Conservation (phyloP, 2,329 filamentous ascomycete genomes). For the Knufia fluminis region DNA sequence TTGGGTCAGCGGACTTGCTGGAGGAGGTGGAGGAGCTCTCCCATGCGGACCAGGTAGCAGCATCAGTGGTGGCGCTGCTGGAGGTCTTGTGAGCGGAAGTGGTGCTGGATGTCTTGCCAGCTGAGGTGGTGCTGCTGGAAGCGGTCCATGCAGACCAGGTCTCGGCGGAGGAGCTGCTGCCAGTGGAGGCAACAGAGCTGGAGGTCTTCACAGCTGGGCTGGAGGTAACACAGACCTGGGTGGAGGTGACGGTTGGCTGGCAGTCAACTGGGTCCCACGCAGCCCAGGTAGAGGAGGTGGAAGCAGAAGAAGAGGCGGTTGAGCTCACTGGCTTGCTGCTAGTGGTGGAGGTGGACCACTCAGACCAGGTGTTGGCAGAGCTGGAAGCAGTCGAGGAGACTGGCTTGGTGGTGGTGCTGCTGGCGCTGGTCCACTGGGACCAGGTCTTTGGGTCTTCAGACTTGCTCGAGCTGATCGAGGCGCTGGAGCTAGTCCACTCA, state of each 20-base stretch:
- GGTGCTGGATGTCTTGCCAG: neutral
- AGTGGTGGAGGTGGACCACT: neutral
- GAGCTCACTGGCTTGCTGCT: neutral
- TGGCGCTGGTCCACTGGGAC: no score
- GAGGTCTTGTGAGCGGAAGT: neutral
- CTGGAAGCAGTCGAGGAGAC: neutral
- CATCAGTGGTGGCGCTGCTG: neutral
- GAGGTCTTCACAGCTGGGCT: constrained; percentile 2
- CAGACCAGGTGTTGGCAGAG: neutral
- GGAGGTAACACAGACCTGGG: constrained; percentile 6
- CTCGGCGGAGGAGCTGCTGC: no score
- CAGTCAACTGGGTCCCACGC: neutral
- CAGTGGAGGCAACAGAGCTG: neutral
- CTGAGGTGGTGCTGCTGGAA: neutral
- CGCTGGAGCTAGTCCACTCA: constrained; percentile 4
- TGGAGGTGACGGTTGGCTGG: constrained; percentile 3
- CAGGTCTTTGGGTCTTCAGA: no score
- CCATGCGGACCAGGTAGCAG: no score
- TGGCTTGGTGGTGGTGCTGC: neutral
- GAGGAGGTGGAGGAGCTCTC: no score
- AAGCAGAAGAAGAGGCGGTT: neutral
- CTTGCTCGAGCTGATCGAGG: neutral
- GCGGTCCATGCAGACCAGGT: constrained; percentile 2
- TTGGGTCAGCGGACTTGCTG: neutral
- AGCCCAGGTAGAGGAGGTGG: neutral